phyloP scores from a whole-genome alignment of 306 rosid genomes.

The Clitoria ternatea region DNA sequence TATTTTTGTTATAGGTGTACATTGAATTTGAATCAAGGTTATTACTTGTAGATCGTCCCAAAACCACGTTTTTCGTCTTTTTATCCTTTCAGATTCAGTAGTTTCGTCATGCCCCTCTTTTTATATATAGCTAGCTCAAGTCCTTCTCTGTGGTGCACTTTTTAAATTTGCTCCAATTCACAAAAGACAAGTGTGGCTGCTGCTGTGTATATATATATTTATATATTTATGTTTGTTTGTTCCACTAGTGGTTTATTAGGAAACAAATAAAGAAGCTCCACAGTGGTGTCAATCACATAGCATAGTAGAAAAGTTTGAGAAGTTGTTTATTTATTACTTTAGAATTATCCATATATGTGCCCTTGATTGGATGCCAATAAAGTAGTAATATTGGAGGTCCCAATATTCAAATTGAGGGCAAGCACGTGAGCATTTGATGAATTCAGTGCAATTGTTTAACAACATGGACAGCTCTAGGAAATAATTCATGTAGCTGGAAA shows the following conservation, averaged over 20 bases:
- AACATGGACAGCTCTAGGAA: constrained; percentile 36
- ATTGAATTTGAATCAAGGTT: not conserved
- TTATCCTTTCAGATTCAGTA: not conserved
- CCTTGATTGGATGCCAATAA: not conserved
- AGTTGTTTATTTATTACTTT: not conserved
- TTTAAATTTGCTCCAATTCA: not conserved
- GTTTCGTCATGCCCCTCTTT: constrained; percentile 9
- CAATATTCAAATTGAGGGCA: constrained; percentile 16
- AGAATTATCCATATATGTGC: not conserved
- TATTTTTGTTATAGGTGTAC: not conserved
- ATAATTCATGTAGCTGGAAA: constrained; percentile 33
- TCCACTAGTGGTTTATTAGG: not conserved
- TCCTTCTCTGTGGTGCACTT: not conserved
- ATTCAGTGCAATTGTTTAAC: not conserved
- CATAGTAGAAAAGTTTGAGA: not conserved
- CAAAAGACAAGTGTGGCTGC: not conserved
- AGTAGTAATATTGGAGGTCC: constrained; percentile 1
- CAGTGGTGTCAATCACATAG: not conserved
- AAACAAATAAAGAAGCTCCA: not conserved
- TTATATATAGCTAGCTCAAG: not conserved
- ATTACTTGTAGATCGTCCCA: constrained; percentile 25
- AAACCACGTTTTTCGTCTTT: constrained; percentile 3
- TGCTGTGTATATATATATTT: too few relatives aligned
- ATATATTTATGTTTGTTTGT: not conserved
- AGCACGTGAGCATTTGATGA: constrained; percentile 50